A percentile compares a stretch with the other conserved stretches of the same genome.
Conservation (phyloP, 2,329 filamentous ascomycete genomes). For the Fusarium metavorans region DNA sequence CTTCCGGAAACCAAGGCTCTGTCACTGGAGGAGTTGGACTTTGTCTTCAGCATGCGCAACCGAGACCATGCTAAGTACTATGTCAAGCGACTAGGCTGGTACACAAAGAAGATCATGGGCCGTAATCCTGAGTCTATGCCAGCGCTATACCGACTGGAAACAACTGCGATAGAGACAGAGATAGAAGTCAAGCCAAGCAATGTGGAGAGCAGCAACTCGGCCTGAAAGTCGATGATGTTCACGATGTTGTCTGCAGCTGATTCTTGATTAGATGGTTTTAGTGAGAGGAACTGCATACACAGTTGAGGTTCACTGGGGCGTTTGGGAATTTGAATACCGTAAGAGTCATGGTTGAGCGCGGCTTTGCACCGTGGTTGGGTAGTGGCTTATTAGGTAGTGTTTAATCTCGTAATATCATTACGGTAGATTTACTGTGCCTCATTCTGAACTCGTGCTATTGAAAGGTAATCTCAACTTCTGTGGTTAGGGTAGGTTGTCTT, state of each 20-base stretch:
- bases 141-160: conserved; percentile 29
- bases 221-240: neutral
- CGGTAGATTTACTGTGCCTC: neutral
- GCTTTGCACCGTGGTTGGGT: neutral
- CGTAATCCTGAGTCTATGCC: conserved; percentile 19
- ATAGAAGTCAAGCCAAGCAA: conserved; percentile 60
- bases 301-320: neutral
- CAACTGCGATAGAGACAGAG: conserved; percentile 33
- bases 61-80: conserved; percentile 57
- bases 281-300: neutral
- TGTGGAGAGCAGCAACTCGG: conserved; percentile 28
- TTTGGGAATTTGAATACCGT: neutral
- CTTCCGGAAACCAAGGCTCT: conserved; percentile 64
- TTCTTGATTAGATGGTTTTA: neutral
- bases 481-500: neutral
- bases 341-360: neutral
- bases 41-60: conserved; percentile 59
- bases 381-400: neutral
- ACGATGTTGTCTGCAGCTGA: neutral
- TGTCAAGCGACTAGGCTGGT: conserved; percentile 25
- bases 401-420: neutral
- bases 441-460: neutral
- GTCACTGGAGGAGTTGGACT: conserved; percentile 63
- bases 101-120: conserved; percentile 9
- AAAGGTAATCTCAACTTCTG: neutral